Conservation (phyloP, 768 basidiomycete species). For the Tubosaeta sp. region DNA sequence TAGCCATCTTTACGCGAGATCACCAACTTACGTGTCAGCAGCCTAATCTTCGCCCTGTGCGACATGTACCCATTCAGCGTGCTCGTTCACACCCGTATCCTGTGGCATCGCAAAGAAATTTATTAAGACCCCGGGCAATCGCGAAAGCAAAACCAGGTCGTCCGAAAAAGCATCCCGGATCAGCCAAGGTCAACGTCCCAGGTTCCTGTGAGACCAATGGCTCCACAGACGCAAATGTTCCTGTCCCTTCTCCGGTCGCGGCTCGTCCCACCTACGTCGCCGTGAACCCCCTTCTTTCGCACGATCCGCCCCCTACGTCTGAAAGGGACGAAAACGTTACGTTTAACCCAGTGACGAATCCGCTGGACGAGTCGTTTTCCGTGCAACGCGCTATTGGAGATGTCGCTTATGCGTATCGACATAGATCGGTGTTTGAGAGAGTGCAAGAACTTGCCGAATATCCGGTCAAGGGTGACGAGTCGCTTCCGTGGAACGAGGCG, state of each 20-base stretch:
- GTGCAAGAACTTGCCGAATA: constrained; percentile 22
- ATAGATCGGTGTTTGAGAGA: constrained; percentile 23
- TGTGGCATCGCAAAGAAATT: constrained; percentile 12
- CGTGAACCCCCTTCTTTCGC: constrained; percentile 28
- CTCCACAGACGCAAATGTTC: constrained; percentile 1
- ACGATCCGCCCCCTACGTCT: not conserved
- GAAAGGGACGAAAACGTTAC: constrained; percentile 4
- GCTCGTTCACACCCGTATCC: constrained; percentile 17
- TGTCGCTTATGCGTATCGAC: constrained; percentile 25
- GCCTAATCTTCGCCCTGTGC: constrained; percentile 31
- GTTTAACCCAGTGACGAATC: constrained; percentile 19
- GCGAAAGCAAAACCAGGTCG: constrained; percentile 30
- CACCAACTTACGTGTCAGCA: constrained; percentile 12
- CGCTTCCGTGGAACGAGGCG: constrained; percentile 9
- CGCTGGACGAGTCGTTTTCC: constrained; percentile 26
- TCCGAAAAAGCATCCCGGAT: constrained; percentile 20
- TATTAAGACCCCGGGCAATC: constrained; percentile 25
- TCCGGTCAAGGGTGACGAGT: constrained; percentile 11
- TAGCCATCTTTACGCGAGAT: constrained; percentile 4
- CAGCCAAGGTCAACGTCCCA: constrained; percentile 1
- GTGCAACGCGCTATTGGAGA: constrained; percentile 27
- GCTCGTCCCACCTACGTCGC: constrained; percentile 9
- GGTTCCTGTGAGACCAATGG: constrained; percentile 8
- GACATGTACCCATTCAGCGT: constrained; percentile 23
- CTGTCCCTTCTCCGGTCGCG: constrained; percentile 7